Evolutionary conservation across 768 basidiomycete species (phyloP), one percentile per base, ranked within the genome.

Genomic region (Kwoniella dejecticola): DNA sequence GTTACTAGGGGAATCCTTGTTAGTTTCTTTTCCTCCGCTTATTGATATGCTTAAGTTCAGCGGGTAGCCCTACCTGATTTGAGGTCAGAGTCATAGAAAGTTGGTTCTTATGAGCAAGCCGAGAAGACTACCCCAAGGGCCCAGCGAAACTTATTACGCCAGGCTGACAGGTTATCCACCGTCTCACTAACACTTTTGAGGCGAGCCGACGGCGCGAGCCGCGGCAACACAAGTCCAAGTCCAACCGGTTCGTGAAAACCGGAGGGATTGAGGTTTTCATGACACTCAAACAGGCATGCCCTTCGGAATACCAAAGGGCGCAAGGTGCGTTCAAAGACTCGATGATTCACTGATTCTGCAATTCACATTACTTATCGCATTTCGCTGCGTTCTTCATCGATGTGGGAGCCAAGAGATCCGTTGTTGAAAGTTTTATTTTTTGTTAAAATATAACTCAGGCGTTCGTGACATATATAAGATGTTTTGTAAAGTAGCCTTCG

Each of bases 1-100:
- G 87, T 86, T 88, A 88, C 87, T 87, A 86, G 83, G 86, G 87
- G 85, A 88, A 88, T 87, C 87, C 87, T 87, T 84, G 87, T 88
- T 88, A 87, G 86, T 88, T 88, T 87, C 87, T 88, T 88, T 88
- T 88, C 87, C 87, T 88, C 86, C 84, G 84, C 87, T 88, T 87
- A 87, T 87, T 88, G 85, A 88, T 88, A 87, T 87, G 86, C 87
- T 88, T 87, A 88, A 88, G 85, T 88, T 87, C 85, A 86, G 86
- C 83, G 85, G 86, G 87, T 88, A 87, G 82, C 86, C 87, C 85
- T 85, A 84, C 85, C 85, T 85, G 86, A 87, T 87, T 84, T 86
- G 86, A 88, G 86, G 85, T 85, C 86, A 84, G 67, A 64, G 60
- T 53, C 36, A 48, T 45, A 58, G 56, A 66, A 60, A 48, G 48